Evolutionary conservation across 306 rosid genomes (phyloP).

Genomic region (Cucumis hystrix): DNA sequence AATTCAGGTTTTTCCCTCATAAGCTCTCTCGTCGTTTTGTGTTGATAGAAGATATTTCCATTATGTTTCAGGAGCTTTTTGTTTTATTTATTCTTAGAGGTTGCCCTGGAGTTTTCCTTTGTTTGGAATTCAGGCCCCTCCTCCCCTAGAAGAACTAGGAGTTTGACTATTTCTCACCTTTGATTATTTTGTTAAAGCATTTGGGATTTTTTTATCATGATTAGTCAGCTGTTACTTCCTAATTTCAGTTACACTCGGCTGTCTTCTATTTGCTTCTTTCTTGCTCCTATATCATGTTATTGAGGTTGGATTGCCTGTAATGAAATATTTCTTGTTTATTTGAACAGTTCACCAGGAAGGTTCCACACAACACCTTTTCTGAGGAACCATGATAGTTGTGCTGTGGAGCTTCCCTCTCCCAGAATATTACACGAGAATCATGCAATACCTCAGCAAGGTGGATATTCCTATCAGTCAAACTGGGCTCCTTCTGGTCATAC

Average conservation of each 20-base stretch:
- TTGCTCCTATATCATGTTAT: background rate
- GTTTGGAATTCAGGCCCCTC: conserved; percentile 40
- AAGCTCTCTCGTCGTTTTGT: background rate
- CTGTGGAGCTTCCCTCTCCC: conserved; percentile 73
- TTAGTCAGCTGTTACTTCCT: background rate
- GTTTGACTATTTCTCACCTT: background rate
- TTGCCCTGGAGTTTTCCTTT: conserved; percentile 38
- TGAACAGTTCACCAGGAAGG: conserved; percentile 43
- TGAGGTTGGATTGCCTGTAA: background rate
- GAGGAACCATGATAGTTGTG: conserved; percentile 36
- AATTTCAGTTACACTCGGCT: background rate
- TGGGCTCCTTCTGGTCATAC: conserved; percentile 48
- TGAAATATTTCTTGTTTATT: background rate
- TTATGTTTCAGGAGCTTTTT: background rate
- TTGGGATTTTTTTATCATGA: background rate
- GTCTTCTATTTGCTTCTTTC: background rate
- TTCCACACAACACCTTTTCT: conserved; percentile 35
- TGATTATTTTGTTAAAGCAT: background rate
- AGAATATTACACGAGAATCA: conserved; percentile 47
- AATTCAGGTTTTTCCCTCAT: conserved; percentile 39
- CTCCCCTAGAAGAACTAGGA: background rate
- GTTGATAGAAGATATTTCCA: background rate
- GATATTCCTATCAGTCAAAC: conserved; percentile 50
- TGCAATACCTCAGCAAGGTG: conserved; percentile 28
- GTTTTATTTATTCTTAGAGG: background rate